Conservation (phyloP, 2,329 filamentous ascomycete genomes). For the Penicillium sp. region DNA sequence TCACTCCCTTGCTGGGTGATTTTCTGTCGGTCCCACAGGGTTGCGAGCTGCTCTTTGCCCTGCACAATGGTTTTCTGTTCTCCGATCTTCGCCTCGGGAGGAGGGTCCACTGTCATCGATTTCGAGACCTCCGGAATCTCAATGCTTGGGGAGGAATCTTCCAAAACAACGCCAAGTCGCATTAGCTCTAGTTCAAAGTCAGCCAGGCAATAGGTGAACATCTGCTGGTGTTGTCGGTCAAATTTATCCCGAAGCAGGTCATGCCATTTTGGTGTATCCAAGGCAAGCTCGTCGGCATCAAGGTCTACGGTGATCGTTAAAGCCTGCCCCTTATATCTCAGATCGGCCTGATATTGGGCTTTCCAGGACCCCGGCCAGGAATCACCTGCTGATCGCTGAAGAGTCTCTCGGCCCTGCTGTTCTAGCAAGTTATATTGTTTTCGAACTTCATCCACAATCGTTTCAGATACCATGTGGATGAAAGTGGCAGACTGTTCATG, state of each 20-base stretch:
- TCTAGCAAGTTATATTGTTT: conserved; percentile 38
- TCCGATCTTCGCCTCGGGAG: conserved; percentile 38
- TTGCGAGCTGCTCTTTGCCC: conserved; percentile 42
- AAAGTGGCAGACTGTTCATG: conserved; percentile 50
- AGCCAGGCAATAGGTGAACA: conserved; percentile 48
- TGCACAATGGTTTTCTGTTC: conserved; percentile 44
- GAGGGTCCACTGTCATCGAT: conserved; percentile 28
- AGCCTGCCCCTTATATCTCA: conserved; percentile 51
- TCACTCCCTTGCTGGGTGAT: conserved; percentile 44
- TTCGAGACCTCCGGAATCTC: conserved; percentile 37
- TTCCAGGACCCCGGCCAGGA: conserved; percentile 30
- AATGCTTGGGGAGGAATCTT: conserved; percentile 45
- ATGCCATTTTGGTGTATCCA: conserved; percentile 31
- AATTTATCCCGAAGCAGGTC: conserved; percentile 41
- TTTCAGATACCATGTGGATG: conserved; percentile 43
- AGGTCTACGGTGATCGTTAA: conserved; percentile 40
- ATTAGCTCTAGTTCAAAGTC: conserved; percentile 50
- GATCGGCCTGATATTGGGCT: conserved; percentile 45
- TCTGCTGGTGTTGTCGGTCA: conserved; percentile 44
- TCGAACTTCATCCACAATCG: conserved; percentile 35
- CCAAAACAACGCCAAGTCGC: conserved; percentile 47
- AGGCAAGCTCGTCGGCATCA: conserved; percentile 33
- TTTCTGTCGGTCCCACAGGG: conserved; percentile 46
- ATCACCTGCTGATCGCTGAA: conserved; percentile 38
- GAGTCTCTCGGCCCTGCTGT: conserved; percentile 33